phyloP scores from a whole-genome alignment of 2,329 filamentous ascomycete genomes.

The Ophiostoma tasmaniense region DNA sequence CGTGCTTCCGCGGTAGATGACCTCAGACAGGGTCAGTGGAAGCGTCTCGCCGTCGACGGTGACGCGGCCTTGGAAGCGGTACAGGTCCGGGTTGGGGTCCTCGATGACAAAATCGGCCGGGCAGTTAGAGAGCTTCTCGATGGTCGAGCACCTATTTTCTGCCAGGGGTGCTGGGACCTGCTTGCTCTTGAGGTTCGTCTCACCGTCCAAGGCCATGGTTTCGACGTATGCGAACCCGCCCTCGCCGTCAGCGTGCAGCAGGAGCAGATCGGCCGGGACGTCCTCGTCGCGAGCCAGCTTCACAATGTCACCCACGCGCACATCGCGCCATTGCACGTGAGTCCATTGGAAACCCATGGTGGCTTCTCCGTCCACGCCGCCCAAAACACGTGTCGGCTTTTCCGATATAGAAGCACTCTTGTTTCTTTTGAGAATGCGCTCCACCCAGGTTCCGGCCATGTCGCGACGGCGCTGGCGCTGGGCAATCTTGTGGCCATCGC shows the following conservation, averaged over 20 bases:
- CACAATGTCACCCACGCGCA: slow-evolving; percentile 44
- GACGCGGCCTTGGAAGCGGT: slow-evolving; percentile 65
- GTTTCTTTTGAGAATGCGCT: neutral
- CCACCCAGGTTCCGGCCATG: neutral
- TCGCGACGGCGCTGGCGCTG: slow-evolving; percentile 3
- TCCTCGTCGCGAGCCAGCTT: slow-evolving; percentile 59
- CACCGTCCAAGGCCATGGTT: slow-evolving; percentile 76
- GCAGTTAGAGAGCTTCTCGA: slow-evolving; percentile 45
- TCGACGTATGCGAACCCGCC: slow-evolving; percentile 76
- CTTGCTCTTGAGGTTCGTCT: slow-evolving; percentile 75
- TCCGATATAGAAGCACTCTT: neutral
- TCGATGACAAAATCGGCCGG: slow-evolving; percentile 60
- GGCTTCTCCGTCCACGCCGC: slow-evolving; percentile 1
- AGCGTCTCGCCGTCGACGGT: slow-evolving; percentile 44
- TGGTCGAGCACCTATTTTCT: slow-evolving; percentile 48
- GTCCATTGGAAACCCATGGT: slow-evolving; percentile 36
- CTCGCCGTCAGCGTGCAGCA: slow-evolving; percentile 68
- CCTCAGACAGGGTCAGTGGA: slow-evolving; percentile 71
- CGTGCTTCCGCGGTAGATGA: slow-evolving; percentile 79
- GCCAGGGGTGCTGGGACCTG: slow-evolving; percentile 48
- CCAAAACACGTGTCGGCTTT: slow-evolving; percentile 2
- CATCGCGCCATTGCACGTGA: slow-evolving; percentile 35
- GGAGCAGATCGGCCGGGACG: slow-evolving; percentile 72
- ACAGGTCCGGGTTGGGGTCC: slow-evolving; percentile 69
- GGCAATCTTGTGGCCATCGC: neutral